Evolutionary conservation across 805 yeast species (phyloP).

Genomic region (Barnettozyma salicaria): DNA sequence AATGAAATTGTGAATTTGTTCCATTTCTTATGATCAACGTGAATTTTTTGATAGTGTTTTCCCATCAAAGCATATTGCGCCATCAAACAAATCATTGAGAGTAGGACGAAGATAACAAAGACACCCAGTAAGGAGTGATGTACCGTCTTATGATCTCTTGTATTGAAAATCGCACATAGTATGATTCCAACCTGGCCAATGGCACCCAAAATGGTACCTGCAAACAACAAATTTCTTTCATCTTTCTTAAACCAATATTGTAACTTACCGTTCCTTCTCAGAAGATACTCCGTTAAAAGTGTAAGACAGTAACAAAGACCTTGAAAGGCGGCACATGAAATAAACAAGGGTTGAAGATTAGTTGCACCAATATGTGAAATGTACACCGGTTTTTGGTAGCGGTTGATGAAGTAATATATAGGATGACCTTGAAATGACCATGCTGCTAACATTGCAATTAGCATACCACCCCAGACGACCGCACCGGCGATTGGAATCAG

Average conservation of each 20-base stretch:
- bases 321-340: constrained; percentile 70
- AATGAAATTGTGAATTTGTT: constrained; percentile 45
- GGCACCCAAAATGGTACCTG: constrained; percentile 38
- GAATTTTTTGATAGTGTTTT: constrained; percentile 34
- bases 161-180: constrained; percentile 68
- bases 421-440: constrained; percentile 86
- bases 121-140: constrained; percentile 67
- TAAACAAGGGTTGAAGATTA: constrained; percentile 76
- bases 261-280: constrained; percentile 50
- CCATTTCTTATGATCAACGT: constrained; percentile 28
- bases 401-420: constrained; percentile 48
- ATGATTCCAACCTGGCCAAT: constrained; percentile 70
- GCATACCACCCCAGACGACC: constrained; percentile 87
- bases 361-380: constrained; percentile 89
- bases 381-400: constrained; percentile 50
- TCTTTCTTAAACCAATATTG: constrained; percentile 35
- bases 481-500: constrained; percentile 61
- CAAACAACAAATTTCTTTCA: constrained; percentile 36
- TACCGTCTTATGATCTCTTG: constrained; percentile 45
- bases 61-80: constrained; percentile 44
- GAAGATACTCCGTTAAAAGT: constrained; percentile 52
- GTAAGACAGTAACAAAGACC: constrained; percentile 68
- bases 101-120: constrained; percentile 62
- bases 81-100: constrained; percentile 41
- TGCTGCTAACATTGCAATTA: constrained; percentile 65